Conservation (phyloP, 495 filamentous ascomycete genomes). For the Aspergillus avenaceus region DNA sequence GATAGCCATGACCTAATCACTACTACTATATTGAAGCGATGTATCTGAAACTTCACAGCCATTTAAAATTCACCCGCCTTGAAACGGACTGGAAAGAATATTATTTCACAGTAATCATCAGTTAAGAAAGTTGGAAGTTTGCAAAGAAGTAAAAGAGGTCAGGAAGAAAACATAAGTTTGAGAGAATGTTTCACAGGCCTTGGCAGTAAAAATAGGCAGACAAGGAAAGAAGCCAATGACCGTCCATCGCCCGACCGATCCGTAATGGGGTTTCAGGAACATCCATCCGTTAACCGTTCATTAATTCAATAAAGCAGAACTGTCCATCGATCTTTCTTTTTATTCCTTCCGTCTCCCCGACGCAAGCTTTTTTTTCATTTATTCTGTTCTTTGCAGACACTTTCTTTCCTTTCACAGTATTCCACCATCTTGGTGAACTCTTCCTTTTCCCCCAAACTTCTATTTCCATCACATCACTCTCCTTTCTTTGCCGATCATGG, state of each 20-base stretch:
- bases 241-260: neutral
- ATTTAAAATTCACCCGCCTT: too few species aligned
- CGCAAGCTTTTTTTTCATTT: neutral
- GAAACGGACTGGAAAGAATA: neutral
- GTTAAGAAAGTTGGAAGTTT: too few species aligned
- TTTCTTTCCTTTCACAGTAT: neutral
- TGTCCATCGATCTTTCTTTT: neutral
- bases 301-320: too few species aligned
- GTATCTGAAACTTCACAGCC: too few species aligned
- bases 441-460: neutral
- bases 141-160: too few species aligned
- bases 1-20: too few species aligned
- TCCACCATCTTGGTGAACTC: neutral
- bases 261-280: neutral
- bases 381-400: too few species aligned
- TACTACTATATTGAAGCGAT: too few species aligned
- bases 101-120: too few species aligned
- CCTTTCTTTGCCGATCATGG: slow-evolving; percentile 24
- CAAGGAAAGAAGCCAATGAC: neutral
- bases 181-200: neutral
- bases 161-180: too few species aligned
- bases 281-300: neutral
- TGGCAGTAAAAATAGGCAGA: neutral
- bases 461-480: neutral
- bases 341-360: too few species aligned